These are phyloP conservation scores for Coemansia sp. DNA, from an alignment of 192 early-diverging fungal genomes.

Conservation along the genomic window DNA sequence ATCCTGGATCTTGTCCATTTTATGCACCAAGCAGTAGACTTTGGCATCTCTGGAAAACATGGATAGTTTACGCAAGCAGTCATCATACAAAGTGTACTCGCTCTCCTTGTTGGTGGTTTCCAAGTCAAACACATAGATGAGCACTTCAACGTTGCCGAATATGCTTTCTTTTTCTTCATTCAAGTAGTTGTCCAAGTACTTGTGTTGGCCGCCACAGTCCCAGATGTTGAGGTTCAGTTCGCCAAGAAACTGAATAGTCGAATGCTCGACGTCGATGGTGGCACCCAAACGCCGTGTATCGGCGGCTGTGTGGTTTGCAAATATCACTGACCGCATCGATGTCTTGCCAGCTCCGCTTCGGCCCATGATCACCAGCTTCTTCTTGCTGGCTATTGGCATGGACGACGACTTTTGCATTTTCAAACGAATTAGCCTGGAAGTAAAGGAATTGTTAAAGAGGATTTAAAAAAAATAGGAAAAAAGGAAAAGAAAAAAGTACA, in stretches of 20 bases:
- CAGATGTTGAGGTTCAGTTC: conserved; percentile 96
- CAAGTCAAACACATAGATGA: conserved; percentile 98
- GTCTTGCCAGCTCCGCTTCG: conserved; percentile 97
- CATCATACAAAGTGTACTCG: conserved; percentile 90
- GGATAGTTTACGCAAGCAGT: conserved; percentile 79
- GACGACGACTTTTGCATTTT: background rate
- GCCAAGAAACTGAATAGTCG: conserved; percentile 92
- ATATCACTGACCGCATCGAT: conserved; percentile 98
- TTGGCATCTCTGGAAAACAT: conserved; percentile 83
- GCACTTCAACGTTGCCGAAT: conserved; percentile 97
- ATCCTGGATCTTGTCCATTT: conserved; percentile 93
- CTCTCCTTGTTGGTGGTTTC: conserved; percentile 88
- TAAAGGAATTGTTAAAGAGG: background rate
- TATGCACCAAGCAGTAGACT: conserved; percentile 96
- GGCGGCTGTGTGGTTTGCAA: conserved; percentile 93
- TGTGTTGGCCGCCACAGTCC: conserved; percentile 95
- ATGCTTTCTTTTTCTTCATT: conserved; percentile 89
- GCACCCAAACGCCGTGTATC: conserved; percentile 95
- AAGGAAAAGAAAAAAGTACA: conserved; percentile 4
- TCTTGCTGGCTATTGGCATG: conserved; percentile 13
- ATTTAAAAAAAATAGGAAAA: background rate
- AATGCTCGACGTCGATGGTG: conserved; percentile 98
- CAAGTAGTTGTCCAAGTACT: conserved; percentile 98
- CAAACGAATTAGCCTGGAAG: background rate
- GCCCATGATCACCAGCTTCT: conserved; percentile 96